Conservation (phyloP, 768 basidiomycete species). For the Amyloporia xantha region DNA sequence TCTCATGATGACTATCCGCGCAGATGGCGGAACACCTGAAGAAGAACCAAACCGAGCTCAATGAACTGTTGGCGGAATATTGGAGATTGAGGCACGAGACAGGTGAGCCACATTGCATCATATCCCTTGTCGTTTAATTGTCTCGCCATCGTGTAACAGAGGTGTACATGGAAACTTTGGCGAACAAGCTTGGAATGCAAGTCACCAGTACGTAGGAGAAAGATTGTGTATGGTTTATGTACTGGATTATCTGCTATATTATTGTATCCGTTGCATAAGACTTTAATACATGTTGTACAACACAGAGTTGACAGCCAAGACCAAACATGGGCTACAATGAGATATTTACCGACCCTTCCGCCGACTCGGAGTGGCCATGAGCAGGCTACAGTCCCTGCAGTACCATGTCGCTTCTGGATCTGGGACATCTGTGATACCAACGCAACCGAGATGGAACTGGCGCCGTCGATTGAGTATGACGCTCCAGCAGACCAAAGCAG, state of each 20-base stretch:
- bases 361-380: slow-evolving; percentile 10
- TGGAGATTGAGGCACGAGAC: slow-evolving; percentile 74
- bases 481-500: not conserved
- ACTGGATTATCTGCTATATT: no score
- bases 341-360: slow-evolving; percentile 6
- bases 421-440: slow-evolving; percentile 40
- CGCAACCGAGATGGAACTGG: slow-evolving; percentile 72
- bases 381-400: slow-evolving; percentile 50
- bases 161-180: slow-evolving; percentile 82
- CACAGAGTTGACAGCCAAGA: not conserved
- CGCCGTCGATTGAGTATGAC: not conserved
- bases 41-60: slow-evolving; percentile 71
- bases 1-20: not conserved
- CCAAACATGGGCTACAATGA: not conserved
- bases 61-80: slow-evolving; percentile 76
- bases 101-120: no score
- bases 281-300: slow-evolving; percentile 8
- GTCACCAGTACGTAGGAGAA: slow-evolving; percentile 21
- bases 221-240: no score
- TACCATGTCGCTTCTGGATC: slow-evolving; percentile 63
- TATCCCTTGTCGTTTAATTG: not conserved
- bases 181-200: slow-evolving; percentile 58
- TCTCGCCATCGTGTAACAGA: slow-evolving; percentile 34
- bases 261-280: no score
- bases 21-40: slow-evolving; percentile 76